Evolutionary conservation across 2,329 filamentous ascomycete species (phyloP).

Genomic region (Aspergillus viridinutans): DNA sequence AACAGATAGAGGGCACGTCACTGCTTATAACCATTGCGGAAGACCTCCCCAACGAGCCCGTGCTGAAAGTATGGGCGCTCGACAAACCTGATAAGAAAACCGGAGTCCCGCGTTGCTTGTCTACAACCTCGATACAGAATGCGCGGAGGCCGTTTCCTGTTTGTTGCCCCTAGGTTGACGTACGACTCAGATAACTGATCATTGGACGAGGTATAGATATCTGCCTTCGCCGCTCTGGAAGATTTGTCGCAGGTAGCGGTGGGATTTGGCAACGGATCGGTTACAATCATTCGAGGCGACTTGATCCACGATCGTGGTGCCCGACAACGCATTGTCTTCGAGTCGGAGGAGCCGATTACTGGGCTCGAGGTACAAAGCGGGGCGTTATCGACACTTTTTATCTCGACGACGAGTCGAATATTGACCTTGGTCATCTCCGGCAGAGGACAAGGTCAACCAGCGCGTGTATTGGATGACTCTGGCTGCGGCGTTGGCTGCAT

Average conservation of each 20-base stretch:
- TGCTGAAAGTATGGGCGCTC: constrained; percentile 95
- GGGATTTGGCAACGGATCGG: constrained; percentile 91
- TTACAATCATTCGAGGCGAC: constrained; percentile 89
- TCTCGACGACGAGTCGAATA: constrained; percentile 85
- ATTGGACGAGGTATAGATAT: constrained; percentile 46
- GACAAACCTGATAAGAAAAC: constrained; percentile 94
- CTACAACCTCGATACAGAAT: constrained; percentile 81
- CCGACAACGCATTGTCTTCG: constrained; percentile 89
- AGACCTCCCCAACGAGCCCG: constrained; percentile 79
- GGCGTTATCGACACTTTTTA: constrained; percentile 72
- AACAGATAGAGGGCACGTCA: constrained; percentile 81
- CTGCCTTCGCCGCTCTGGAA: constrained; percentile 79
- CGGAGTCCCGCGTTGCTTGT: constrained; percentile 80
- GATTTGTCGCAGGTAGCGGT: constrained; percentile 91
- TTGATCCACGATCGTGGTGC: constrained; percentile 92
- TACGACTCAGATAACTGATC: constrained; percentile 1
- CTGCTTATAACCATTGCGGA: constrained; percentile 77
- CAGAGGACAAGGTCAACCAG: constrained; percentile 81
- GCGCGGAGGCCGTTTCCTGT: constrained; percentile 90
- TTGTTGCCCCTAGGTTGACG: constrained; percentile 22
- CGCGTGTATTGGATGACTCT: constrained; percentile 80
- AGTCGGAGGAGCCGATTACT: constrained; percentile 94
- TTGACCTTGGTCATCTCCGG: constrained; percentile 82
- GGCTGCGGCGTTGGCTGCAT: constrained; percentile 95
- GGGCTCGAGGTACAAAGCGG: constrained; percentile 73